phyloP scores from a whole-genome alignment of 306 rosid genomes.

The Medicago arabica region DNA sequence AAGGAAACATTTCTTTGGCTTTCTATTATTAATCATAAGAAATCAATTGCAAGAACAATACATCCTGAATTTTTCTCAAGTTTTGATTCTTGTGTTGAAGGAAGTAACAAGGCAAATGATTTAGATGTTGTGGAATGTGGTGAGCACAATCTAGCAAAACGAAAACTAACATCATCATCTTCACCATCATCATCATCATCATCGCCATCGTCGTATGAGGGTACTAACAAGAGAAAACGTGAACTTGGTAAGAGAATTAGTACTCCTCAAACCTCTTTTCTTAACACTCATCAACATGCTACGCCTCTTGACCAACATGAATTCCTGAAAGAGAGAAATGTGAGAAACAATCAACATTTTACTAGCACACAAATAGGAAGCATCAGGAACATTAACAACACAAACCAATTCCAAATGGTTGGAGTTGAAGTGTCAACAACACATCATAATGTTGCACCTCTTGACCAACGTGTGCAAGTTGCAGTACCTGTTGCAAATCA shows the following conservation, averaged over 20 bases:
- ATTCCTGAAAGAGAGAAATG: too few species aligned
- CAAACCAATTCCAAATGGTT: background rate
- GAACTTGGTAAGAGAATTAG: background rate
- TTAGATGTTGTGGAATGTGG: background rate
- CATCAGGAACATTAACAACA: background rate
- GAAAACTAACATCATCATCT: too few species aligned
- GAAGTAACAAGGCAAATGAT: background rate
- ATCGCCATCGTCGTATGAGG: background rate
- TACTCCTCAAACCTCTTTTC: too few species aligned
- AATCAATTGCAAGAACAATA: conserved; percentile 48
- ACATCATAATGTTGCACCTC: background rate
- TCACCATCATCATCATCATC: too few species aligned
- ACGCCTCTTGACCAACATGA: too few species aligned
- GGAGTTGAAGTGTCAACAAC: background rate
- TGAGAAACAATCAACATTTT: background rate
- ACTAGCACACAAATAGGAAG: too few species aligned
- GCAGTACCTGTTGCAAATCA: background rate
- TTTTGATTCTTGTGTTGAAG: background rate
- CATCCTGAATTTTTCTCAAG: conserved; percentile 31
- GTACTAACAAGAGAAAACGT: conserved; percentile 3
- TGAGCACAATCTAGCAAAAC: background rate
- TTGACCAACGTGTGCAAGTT: too few species aligned
- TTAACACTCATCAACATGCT: too few species aligned
- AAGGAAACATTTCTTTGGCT: conserved; percentile 73
- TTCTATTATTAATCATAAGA: conserved; percentile 63